Conservation (phyloP, 2,329 filamentous ascomycete species). For the Blastomyces parvus region DNA sequence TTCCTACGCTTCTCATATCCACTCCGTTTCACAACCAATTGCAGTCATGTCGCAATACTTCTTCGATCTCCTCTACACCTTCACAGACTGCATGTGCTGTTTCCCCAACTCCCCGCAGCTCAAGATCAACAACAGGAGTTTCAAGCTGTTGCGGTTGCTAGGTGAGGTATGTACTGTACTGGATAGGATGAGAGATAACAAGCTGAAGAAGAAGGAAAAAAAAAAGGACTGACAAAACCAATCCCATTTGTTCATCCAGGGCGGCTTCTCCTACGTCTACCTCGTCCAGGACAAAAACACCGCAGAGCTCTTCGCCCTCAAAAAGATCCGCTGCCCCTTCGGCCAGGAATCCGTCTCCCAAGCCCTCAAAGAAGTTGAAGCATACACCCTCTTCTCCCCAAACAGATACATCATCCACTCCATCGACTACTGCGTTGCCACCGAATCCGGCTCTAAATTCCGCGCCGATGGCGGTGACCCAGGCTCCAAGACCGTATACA, state of each 20-base stretch:
- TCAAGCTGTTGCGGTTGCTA: slow-evolving; percentile 88
- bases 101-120: slow-evolving; percentile 90
- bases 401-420: slow-evolving; percentile 78
- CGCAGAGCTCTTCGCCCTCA: slow-evolving; percentile 81
- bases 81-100: slow-evolving; percentile 92
- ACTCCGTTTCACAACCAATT: not conserved
- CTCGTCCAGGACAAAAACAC: slow-evolving; percentile 84
- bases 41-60: slow-evolving; percentile 67
- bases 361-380: slow-evolving; percentile 94
- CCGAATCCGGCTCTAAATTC: slow-evolving; percentile 52
- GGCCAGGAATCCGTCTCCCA: slow-evolving; percentile 91
- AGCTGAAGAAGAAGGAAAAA: not conserved
- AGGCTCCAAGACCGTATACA: slow-evolving; percentile 86
- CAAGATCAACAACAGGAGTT: slow-evolving; percentile 88
- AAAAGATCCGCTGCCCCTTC: slow-evolving; percentile 98
- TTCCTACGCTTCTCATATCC: not conserved
- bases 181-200: not conserved
- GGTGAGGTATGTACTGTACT: slow-evolving; percentile 59
- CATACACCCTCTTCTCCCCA: slow-evolving; percentile 79
- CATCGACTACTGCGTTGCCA: slow-evolving; percentile 72
- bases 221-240: slow-evolving; percentile 4
- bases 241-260: slow-evolving; percentile 41
- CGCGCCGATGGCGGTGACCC: slow-evolving; percentile 49
- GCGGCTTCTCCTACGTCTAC: slow-evolving; percentile 98
- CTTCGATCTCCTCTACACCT: slow-evolving; percentile 78